These are phyloP conservation scores for Acacia melanoxylon DNA, from an alignment of 306 rosid genomes.

Conservation along the genomic window DNA sequence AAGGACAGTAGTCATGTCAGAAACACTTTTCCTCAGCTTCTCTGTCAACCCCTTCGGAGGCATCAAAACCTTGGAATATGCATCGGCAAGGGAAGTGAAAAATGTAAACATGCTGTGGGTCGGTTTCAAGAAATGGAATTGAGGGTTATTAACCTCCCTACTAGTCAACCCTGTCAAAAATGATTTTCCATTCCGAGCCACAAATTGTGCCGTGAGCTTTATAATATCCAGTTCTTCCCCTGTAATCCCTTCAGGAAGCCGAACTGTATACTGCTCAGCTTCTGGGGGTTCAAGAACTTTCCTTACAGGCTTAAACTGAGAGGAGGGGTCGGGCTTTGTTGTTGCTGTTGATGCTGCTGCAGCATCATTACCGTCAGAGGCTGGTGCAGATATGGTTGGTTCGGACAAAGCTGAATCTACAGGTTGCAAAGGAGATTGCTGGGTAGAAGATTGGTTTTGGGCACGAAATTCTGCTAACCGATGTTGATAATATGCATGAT, in stretches of 20 bases:
- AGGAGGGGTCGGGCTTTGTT: constrained; percentile 61
- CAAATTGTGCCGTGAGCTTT: constrained; percentile 95
- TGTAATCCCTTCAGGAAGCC: constrained; percentile 96
- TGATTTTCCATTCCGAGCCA: constrained; percentile 90
- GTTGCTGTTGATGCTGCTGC: constrained; percentile 22
- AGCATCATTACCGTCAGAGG: constrained; percentile 50
- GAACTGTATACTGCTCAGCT: constrained; percentile 86
- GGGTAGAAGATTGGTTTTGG: constrained; percentile 63
- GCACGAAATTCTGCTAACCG: constrained; percentile 80
- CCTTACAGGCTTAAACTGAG: constrained; percentile 65
- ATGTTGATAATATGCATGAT: constrained; percentile 92
- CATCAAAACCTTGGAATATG: constrained; percentile 91
- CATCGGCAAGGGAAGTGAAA: constrained; percentile 93
- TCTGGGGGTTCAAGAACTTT: constrained; percentile 93
- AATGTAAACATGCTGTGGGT: constrained; percentile 95
- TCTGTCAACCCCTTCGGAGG: constrained; percentile 84
- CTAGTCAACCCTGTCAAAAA: constrained; percentile 91
- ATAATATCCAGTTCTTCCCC: constrained; percentile 95
- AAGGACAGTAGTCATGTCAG: constrained; percentile 89
- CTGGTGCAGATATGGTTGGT: constrained; percentile 35
- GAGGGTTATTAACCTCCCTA: constrained; percentile 86
- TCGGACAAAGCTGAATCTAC: constrained; percentile 52
- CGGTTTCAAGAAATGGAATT: constrained; percentile 93
- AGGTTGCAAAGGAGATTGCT: constrained; percentile 42
- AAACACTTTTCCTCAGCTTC: constrained; percentile 73